Conservation (phyloP, 2,329 filamentous ascomycete species). For the Diaporthe amygdali region DNA sequence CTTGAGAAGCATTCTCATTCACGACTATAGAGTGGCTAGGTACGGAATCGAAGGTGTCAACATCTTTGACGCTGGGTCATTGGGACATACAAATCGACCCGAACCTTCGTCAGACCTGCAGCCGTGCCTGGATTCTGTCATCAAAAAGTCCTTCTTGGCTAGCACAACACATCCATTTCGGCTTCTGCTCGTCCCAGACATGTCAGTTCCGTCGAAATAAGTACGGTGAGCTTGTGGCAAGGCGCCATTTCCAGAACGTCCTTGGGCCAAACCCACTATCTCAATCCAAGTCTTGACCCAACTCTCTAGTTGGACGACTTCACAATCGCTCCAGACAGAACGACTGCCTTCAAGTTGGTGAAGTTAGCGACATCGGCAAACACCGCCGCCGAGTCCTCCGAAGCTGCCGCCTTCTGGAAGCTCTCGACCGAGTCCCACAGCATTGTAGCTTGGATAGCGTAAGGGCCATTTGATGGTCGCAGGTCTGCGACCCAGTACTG, state of each 20-base stretch:
- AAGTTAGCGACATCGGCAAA: conserved; percentile 41
- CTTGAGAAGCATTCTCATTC: too few species aligned
- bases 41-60: background rate
- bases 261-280: background rate
- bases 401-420: conserved; percentile 27
- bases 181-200: background rate
- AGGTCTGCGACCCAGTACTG: conserved; percentile 35
- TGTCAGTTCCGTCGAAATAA: background rate
- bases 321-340: background rate
- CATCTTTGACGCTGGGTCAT: background rate
- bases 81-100: background rate
- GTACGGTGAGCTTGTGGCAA: background rate
- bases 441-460: conserved; percentile 35
- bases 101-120: background rate
- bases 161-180: background rate
- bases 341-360: conserved; percentile 29
- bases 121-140: background rate
- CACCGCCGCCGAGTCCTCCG: conserved; percentile 26
- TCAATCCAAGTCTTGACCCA: background rate
- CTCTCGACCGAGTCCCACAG: conserved; percentile 35
- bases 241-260: background rate
- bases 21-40: background rate
- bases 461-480: conserved; percentile 27
- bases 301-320: background rate
- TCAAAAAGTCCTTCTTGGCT: background rate